phyloP scores from a whole-genome alignment of 441 rosid genomes.

The Melastoma candidum region DNA sequence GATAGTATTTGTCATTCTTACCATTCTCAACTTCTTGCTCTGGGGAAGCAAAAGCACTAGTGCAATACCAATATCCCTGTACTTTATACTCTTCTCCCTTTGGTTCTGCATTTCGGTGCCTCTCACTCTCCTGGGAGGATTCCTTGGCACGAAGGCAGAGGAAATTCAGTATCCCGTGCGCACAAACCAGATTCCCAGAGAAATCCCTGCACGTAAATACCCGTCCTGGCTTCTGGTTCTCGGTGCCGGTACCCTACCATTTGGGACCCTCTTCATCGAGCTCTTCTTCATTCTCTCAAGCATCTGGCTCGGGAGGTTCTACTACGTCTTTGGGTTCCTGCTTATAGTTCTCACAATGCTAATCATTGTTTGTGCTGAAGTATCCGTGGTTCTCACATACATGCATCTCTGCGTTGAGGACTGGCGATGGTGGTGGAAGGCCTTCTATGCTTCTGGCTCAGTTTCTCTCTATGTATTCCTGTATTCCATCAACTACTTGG shows the following conservation, averaged over 20 bases:
- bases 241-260: slow-evolving; percentile 96
- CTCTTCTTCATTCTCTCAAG: slow-evolving; percentile 91
- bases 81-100: slow-evolving; percentile 1
- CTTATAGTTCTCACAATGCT: slow-evolving; percentile 63
- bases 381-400: slow-evolving; percentile 86
- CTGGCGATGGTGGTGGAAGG: slow-evolving; percentile 99
- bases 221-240: slow-evolving; percentile 98
- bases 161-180: slow-evolving; percentile 71
- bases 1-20: slow-evolving; percentile 2
- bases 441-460: slow-evolving; percentile 92
- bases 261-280: slow-evolving; percentile 91
- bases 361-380: slow-evolving; percentile 85
- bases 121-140: slow-evolving; percentile 32
- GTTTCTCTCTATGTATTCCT: slow-evolving; percentile 79
- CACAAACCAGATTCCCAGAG: slow-evolving; percentile 97
- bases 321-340: slow-evolving; percentile 90
- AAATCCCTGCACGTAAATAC: slow-evolving; percentile 86
- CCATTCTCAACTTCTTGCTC: slow-evolving; percentile 5
- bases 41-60: neutral
- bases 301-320: slow-evolving; percentile 93
- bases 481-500: slow-evolving; percentile 86
- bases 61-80: neutral
- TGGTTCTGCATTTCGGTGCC: slow-evolving; percentile 10
- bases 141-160: slow-evolving; percentile 67
- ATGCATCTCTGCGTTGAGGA: slow-evolving; percentile 99